These are phyloP conservation scores for Exophiala viscosa DNA, from an alignment of 2,329 filamentous ascomycete genomes.

Conservation along the genomic window DNA sequence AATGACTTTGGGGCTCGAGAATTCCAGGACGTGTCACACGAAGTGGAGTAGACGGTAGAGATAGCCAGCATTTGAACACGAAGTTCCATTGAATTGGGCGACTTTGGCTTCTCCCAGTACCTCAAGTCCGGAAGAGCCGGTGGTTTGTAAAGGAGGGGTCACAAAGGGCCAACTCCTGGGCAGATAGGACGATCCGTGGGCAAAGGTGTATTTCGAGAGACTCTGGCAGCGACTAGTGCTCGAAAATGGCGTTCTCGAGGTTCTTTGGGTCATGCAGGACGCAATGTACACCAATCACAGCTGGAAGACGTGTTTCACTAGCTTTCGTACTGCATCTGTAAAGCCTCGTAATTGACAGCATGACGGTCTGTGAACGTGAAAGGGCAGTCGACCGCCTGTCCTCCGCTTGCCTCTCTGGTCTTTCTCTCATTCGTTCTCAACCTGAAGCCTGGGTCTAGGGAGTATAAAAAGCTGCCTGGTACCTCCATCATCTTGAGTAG, in stretches of 20 bases:
- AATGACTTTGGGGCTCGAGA: too few relatives aligned
- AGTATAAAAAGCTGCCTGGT: too few relatives aligned
- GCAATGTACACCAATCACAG: not conserved
- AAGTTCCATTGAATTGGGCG: too few relatives aligned
- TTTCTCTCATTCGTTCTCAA: too few relatives aligned
- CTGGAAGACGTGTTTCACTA: not conserved
- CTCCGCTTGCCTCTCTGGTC: not conserved
- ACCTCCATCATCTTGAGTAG: too few relatives aligned
- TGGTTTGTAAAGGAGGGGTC: not conserved
- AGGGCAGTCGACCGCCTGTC: not conserved
- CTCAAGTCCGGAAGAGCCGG: not conserved
- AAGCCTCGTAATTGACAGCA: not conserved
- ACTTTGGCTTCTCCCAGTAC: too few relatives aligned
- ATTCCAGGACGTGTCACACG: too few relatives aligned
- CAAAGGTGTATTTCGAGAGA: not conserved
- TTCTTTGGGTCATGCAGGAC: not conserved
- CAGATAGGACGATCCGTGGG: not conserved
- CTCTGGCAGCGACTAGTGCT: not conserved
- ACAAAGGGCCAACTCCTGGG: not conserved
- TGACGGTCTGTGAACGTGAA: not conserved
- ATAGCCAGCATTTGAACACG: too few relatives aligned
- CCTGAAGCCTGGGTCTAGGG: too few relatives aligned
- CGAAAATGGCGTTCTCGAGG: slow-evolving; percentile 14
- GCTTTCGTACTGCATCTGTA: not conserved
- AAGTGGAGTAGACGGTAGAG: too few relatives aligned